Percentiles rank a stretch among this genome's conserved stretches.
Conservation (phyloP, 1,284 basidiomycete genomes). For the Phylloporus sp. region DNA sequence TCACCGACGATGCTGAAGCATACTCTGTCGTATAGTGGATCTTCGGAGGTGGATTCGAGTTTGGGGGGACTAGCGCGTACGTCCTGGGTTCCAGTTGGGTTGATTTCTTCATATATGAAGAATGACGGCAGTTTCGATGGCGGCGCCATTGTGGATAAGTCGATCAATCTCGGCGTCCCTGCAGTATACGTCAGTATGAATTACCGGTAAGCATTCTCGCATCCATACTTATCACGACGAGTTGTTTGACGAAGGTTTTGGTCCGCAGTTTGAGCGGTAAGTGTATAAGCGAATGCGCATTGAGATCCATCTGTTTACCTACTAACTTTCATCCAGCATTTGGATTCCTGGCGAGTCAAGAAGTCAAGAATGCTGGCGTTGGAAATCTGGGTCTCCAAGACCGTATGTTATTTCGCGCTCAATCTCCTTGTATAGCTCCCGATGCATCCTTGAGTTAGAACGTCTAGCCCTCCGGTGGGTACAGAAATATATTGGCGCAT, state of each 20-base stretch:
- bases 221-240: too few species aligned
- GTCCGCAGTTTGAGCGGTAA: background rate
- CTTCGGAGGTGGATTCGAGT: slow-evolving; percentile 38
- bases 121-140: slow-evolving; percentile 26
- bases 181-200: slow-evolving; percentile 41
- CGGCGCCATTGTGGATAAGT: slow-evolving; percentile 24
- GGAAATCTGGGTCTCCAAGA: slow-evolving; percentile 58
- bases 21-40: slow-evolving; percentile 19
- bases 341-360: slow-evolving; percentile 53
- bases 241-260: too few species aligned
- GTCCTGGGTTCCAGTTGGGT: background rate
- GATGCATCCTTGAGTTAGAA: slow-evolving; percentile 27
- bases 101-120: too few species aligned
- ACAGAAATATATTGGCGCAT: slow-evolving; percentile 47
- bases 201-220: slow-evolving; percentile 30
- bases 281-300: background rate
- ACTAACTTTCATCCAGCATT: slow-evolving; percentile 30
- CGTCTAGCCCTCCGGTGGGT: slow-evolving; percentile 51
- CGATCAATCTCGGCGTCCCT: slow-evolving; percentile 31
- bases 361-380: slow-evolving; percentile 51
- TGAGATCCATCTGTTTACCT: background rate
- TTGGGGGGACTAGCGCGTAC: slow-evolving; percentile 30
- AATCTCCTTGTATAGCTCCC: too few species aligned
- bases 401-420: slow-evolving; percentile 39
- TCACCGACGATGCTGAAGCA: background rate